phyloP scores from a whole-genome alignment of 148 eudicot genomes.

The Camellia japonica region DNA sequence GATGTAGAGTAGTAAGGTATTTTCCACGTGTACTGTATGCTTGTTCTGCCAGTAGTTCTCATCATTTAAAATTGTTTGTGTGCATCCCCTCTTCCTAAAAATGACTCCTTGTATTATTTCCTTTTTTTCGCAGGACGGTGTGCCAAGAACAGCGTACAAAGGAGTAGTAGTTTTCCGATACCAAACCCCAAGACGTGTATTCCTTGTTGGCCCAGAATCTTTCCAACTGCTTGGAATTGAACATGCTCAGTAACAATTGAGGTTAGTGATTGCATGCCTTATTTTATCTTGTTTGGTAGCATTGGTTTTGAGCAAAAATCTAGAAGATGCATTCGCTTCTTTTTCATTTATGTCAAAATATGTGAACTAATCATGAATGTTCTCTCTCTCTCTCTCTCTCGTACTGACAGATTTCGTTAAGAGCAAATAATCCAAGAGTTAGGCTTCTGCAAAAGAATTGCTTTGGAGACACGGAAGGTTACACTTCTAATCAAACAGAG shows the following conservation, averaged over 20 bases:
- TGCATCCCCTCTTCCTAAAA: not conserved
- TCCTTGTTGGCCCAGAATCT: constrained; percentile 81
- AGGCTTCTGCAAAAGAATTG: not conserved
- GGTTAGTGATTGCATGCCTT: constrained; percentile 23
- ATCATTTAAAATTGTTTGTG: not conserved
- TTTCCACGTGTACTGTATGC: not conserved
- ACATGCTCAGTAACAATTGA: constrained; percentile 21
- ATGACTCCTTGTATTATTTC: not conserved
- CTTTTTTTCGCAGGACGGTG: constrained; percentile 65
- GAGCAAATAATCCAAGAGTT: not conserved
- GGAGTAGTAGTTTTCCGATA: constrained; percentile 83
- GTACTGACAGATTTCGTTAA: not conserved
- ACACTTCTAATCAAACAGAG: too few relatives aligned
- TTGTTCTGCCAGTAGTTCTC: not conserved
- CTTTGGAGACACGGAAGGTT: not conserved
- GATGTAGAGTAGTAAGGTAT: not conserved
- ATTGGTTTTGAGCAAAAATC: not conserved
- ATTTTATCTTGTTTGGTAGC: not conserved
- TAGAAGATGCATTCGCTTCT: not conserved
- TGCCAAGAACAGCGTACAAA: constrained; percentile 92
- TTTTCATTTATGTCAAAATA: not conserved
- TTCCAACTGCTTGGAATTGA: constrained; percentile 58
- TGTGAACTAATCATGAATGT: not conserved
- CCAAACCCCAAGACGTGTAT: constrained; percentile 58
- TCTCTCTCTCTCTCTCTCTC: not conserved